These are phyloP conservation scores for Thalassiosira sp. DNA, from an alignment of 352 stramenopile genomes.

Conservation along the genomic window DNA sequence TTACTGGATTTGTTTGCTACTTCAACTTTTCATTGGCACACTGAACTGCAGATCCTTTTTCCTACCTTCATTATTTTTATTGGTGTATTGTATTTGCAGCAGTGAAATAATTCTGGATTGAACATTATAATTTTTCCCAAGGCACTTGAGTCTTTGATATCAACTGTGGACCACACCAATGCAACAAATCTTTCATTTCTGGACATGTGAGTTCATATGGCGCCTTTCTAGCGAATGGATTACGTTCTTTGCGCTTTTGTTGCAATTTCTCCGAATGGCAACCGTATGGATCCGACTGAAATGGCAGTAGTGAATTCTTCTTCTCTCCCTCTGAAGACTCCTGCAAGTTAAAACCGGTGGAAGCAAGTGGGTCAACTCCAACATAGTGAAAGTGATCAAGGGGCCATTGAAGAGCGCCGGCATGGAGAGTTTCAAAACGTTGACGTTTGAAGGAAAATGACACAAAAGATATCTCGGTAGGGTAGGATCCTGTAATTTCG, in stretches of 20 bases:
- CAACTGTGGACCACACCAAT: slow-evolving; percentile 72
- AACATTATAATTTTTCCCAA: slow-evolving; percentile 44
- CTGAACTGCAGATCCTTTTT: no score
- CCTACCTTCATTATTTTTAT: no score
- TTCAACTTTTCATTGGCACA: no score
- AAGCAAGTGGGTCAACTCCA: slow-evolving; percentile 76
- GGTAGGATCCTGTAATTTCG: slow-evolving; percentile 84
- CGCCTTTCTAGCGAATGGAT: slow-evolving; percentile 77
- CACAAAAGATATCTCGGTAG: slow-evolving; percentile 81
- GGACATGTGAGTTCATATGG: slow-evolving; percentile 79
- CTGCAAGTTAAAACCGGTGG: slow-evolving; percentile 80
- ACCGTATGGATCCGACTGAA: slow-evolving; percentile 85
- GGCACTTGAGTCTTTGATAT: slow-evolving; percentile 63
- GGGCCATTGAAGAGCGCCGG: slow-evolving; percentile 78
- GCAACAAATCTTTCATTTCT: slow-evolving; percentile 74
- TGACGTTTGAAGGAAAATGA: slow-evolving; percentile 86
- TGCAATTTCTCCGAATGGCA: slow-evolving; percentile 75
- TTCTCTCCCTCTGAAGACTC: slow-evolving; percentile 67
- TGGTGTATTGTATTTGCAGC: no score
- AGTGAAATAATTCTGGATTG: no score
- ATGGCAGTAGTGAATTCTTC: slow-evolving; percentile 76
- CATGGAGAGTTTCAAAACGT: slow-evolving; percentile 83
- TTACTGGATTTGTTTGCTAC: no score
- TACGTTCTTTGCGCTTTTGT: slow-evolving; percentile 74
- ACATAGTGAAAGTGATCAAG: slow-evolving; percentile 76